Base-by-base conservation (phyloP, 768 basidiomycete genomes). In the Mrakia hoshinonis region DNA sequence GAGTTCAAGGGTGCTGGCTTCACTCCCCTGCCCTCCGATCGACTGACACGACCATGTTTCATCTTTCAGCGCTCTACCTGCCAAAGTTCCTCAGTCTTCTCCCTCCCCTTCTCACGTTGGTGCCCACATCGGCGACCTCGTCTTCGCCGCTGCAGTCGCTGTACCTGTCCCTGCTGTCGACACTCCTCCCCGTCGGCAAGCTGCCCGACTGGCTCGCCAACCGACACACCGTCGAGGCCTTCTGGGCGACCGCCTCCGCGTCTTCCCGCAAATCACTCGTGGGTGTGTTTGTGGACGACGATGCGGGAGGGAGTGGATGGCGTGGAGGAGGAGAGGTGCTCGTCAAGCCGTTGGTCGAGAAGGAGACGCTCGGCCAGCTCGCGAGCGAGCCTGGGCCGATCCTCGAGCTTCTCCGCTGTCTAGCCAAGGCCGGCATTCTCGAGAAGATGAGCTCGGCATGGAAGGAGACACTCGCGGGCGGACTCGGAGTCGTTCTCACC, bases 271-370 rank as follows among this genome's bases (percentile, higher is more conserved):
- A 62, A 34, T 65, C 70, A 3, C 66, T 72, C 55, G 64, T 72
- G 43, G 70, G 70, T 15, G 39, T 65, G n/a, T 72, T 64, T 38
- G 70, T 72, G 7, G 38, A 58, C 52, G 52, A 26, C 10, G 52
- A 67, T 9, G 70, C 58, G 4, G 65, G 36, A 29, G 70, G 69
- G 5, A 18, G 34, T 4, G 69, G 65, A 3, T 72, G 70, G 70
- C 39, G 64, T 20, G 48, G 70, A 13, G 70, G 70, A n/a, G 70
- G 70, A 22, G 70, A 72, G n/a, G 70, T 72, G 4, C 66, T 72
- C 47, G 48, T 70, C 38, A 49, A 49, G 12, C 58, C 58, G 6
- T 34, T 52, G 11, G 49, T 70, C 22, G 69, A 70, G 51, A 62
- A 54, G 24, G 49, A 62, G 49, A 29, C 61, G 15, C 60, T 64